These are phyloP conservation scores for Heliocybe sulcata DNA, from an alignment of 1,284 basidiomycete genomes.

Conservation along the genomic window DNA sequence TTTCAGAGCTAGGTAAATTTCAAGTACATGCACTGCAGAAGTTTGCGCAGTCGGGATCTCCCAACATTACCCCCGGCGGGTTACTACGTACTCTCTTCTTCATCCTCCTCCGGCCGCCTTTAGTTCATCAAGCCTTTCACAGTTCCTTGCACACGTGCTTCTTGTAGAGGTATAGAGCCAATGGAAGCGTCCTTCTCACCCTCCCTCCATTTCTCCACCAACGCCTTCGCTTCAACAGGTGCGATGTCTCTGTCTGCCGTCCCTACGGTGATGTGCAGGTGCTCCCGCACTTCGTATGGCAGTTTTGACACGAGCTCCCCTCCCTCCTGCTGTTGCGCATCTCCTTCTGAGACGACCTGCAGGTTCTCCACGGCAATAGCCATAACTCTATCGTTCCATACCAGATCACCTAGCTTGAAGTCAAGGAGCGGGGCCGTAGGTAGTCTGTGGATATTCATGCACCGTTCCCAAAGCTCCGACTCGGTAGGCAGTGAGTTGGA, in stretches of 20 bases:
- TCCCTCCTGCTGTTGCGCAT: slow-evolving; percentile 30
- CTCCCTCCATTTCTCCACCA: slow-evolving; percentile 56
- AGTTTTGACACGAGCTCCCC: slow-evolving; percentile 43
- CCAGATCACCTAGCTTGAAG: slow-evolving; percentile 55
- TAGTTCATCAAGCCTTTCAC: slow-evolving; percentile 30
- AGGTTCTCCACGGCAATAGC: slow-evolving; percentile 62
- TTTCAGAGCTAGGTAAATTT: too few species aligned
- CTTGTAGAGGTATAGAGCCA: slow-evolving; percentile 25
- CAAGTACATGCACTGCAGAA: too few species aligned
- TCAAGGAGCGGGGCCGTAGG: slow-evolving; percentile 46
- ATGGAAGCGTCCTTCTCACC: slow-evolving; percentile 21
- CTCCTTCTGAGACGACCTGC: slow-evolving; percentile 24
- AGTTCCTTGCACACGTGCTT: slow-evolving; percentile 28
- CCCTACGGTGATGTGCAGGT: slow-evolving; percentile 88
- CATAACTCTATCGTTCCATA: slow-evolving; percentile 83
- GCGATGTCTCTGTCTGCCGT: slow-evolving; percentile 48
- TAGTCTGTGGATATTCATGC: slow-evolving; percentile 38
- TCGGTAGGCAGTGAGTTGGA: slow-evolving; percentile 45
- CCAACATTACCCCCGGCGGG: too few species aligned
- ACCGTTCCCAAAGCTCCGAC: slow-evolving; percentile 60
- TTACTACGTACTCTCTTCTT: not conserved
- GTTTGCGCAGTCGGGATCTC: too few species aligned
- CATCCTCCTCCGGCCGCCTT: not conserved
- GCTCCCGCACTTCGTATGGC: slow-evolving; percentile 34
- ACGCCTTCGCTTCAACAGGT: slow-evolving; percentile 64